phyloP scores from a whole-genome alignment of 1,284 basidiomycete genomes.

The Trichosporon sp. region DNA sequence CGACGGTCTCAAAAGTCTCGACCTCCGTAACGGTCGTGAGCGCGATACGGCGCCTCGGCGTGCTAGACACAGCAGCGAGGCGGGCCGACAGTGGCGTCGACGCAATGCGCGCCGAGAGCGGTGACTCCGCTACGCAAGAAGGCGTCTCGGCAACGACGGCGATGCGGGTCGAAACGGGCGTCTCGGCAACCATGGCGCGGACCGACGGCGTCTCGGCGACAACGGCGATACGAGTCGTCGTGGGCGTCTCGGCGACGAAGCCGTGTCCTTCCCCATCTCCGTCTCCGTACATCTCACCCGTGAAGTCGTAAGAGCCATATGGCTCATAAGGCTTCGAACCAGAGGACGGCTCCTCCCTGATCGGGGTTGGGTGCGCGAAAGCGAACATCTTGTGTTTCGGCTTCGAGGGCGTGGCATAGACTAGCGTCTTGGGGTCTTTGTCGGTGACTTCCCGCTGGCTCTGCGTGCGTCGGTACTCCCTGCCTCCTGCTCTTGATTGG shows the following conservation, averaged over 20 bases:
- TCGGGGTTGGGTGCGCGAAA: constrained; percentile 30
- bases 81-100: neutral
- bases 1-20: neutral
- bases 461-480: neutral
- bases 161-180: neutral
- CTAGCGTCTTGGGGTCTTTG: constrained; percentile 23
- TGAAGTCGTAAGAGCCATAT: too few species aligned
- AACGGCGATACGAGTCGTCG: neutral
- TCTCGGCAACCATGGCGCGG: neutral
- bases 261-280: too few species aligned
- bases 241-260: constrained; percentile 32
- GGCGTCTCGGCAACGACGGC: neutral
- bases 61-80: constrained; percentile 11
- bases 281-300: too few species aligned
- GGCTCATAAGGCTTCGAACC: constrained; percentile 1
- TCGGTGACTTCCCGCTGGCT: neutral
- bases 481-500: constrained; percentile 4
- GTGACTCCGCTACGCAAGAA: constrained; percentile 8
- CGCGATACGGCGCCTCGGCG: constrained; percentile 8
- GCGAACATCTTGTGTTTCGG: constrained; percentile 23
- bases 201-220: neutral
- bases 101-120: constrained; percentile 5
- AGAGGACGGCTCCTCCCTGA: constrained; percentile 33
- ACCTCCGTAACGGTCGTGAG: neutral
- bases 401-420: constrained; percentile 41